phyloP scores from a whole-genome alignment of 192 early-diverging fungal species.

The Phlyctochytrium arcticum region DNA sequence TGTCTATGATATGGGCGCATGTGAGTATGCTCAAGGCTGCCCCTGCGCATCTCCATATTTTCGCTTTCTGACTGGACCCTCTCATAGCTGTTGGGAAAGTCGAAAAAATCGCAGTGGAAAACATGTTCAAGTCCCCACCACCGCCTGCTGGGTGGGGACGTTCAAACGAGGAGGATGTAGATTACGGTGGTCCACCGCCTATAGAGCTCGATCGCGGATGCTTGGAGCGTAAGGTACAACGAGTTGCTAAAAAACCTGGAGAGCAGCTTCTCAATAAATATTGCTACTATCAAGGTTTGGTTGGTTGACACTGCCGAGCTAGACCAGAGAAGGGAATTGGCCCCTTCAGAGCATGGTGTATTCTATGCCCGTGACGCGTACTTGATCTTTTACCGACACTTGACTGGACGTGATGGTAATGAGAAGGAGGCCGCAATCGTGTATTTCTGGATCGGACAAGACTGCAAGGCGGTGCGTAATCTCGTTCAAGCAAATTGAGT shows the following conservation, averaged over 20 bases:
- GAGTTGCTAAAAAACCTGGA: too few species aligned
- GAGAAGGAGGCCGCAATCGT: conserved; percentile 27
- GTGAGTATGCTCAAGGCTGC: too few species aligned
- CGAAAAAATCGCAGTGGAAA: conserved; percentile 9
- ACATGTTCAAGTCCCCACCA: conserved; percentile 30
- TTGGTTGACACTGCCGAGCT: neutral
- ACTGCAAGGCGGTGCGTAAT: conserved; percentile 21
- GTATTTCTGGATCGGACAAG: conserved; percentile 39
- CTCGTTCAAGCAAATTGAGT: neutral
- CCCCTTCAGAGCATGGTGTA: conserved; percentile 16
- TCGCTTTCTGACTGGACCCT: too few species aligned
- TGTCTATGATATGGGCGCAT: conserved; percentile 32
- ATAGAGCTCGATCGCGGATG: conserved; percentile 25
- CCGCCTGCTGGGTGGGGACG: conserved; percentile 27
- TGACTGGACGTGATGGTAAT: conserved; percentile 28
- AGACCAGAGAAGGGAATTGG: neutral
- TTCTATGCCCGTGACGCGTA: conserved; percentile 33
- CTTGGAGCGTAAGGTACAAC: conserved; percentile 12
- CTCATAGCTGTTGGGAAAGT: neutral
- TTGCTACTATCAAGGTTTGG: neutral
- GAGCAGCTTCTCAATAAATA: too few species aligned
- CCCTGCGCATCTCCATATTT: too few species aligned
- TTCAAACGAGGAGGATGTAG: conserved; percentile 17
- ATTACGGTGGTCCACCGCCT: conserved; percentile 26
- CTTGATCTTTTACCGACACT: conserved; percentile 26